phyloP scores from a whole-genome alignment of 2,329 filamentous ascomycete species.

The Talaromyces pinophilus region DNA sequence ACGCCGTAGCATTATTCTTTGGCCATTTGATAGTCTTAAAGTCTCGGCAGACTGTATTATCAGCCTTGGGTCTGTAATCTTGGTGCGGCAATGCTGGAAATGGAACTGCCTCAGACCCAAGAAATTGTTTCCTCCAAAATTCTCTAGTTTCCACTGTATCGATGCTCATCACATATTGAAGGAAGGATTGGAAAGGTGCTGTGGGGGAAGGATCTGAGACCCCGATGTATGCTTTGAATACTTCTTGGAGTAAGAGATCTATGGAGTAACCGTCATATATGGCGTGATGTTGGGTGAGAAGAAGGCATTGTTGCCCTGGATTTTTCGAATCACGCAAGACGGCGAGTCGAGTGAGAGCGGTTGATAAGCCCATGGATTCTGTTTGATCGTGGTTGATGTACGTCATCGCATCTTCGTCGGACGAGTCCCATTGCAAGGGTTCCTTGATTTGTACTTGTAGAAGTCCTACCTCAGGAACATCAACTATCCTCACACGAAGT shows the following conservation, averaged over 20 bases:
- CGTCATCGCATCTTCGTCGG: conserved; percentile 7
- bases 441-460: conserved; percentile 35
- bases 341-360: conserved; percentile 38
- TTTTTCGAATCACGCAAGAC: conserved; percentile 29
- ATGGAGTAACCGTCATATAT: conserved; percentile 90
- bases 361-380: conserved; percentile 38
- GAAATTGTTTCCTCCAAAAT: conserved; percentile 4
- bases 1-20: neutral
- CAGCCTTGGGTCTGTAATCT: conserved; percentile 2
- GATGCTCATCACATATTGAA: neutral
- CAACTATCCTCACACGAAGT: conserved; percentile 31
- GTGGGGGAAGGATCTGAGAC: neutral
- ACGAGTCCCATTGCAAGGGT: neutral
- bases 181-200: neutral
- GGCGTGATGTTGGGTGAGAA: conserved; percentile 58
- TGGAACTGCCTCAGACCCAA: neutral
- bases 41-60: neutral
- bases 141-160: neutral
- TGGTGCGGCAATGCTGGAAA: conserved; percentile 14
- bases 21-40: neutral
- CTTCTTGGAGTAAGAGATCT: conserved; percentile 68
- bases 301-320: conserved; percentile 34
- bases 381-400: conserved; percentile 33
- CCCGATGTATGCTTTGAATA: conserved; percentile 63
- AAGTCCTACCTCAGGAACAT: conserved; percentile 37